Conservation (phyloP, 805 yeast genomes). For the Pichia deserticola region DNA sequence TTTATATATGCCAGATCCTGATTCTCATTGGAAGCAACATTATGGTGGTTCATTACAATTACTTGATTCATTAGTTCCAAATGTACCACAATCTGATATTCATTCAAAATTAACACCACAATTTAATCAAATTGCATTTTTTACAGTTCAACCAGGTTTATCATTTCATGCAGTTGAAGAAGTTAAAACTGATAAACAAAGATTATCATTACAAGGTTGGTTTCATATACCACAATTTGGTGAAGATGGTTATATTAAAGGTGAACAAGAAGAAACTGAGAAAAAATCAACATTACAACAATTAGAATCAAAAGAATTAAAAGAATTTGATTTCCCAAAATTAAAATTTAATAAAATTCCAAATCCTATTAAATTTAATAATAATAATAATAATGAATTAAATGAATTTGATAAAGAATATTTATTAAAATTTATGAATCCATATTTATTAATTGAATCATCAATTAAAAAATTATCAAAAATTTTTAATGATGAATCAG, state of each 20-base stretch:
- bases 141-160: conserved; percentile 91
- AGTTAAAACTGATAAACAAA: conserved; percentile 82
- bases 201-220: conserved; percentile 97
- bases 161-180: conserved; percentile 98
- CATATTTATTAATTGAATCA: conserved; percentile 35
- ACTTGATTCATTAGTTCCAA: conserved; percentile 79
- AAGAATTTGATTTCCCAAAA: conserved; percentile 79
- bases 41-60: conserved; percentile 91
- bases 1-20: conserved; percentile 88
- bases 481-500: conserved; percentile 59
- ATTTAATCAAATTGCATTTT: conserved; percentile 93
- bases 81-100: conserved; percentile 80
- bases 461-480: conserved; percentile 38
- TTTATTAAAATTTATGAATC: conserved; percentile 49
- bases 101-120: conserved; percentile 72
- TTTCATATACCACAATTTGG: conserved; percentile 94
- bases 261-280: conserved; percentile 75
- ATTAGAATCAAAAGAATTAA: conserved; percentile 65
- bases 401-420: conserved; percentile 39
- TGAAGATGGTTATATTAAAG: conserved; percentile 75
- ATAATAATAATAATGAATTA: conserved; percentile 20
- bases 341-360: conserved; percentile 26
- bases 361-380: conserved; percentile 16
- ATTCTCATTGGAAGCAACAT: conserved; percentile 76
- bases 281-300: conserved; percentile 72